Percentiles rank a stretch among this genome's conserved stretches.
phyloP scores from a whole-genome alignment of 768 basidiomycete species.

The Botryobasidium botryosum region DNA sequence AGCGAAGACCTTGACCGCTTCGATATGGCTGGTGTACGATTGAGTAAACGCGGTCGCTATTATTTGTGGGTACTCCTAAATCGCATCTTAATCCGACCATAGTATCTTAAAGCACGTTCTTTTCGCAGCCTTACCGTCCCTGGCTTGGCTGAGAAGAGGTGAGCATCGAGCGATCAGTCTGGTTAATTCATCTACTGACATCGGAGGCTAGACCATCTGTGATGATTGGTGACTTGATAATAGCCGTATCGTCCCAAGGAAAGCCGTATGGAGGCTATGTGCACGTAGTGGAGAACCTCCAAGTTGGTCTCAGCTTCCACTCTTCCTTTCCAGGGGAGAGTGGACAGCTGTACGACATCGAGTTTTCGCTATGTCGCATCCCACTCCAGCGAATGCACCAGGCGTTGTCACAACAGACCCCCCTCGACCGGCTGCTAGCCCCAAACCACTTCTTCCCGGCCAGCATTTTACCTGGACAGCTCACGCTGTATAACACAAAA shows the following conservation, averaged over 20 bases:
- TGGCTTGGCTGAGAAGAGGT: slow-evolving; percentile 41
- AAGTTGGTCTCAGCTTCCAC: slow-evolving; percentile 35
- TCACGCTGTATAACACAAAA: not conserved
- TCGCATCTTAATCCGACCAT: not conserved
- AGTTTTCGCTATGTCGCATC: slow-evolving; percentile 37
- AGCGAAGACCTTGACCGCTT: slow-evolving; percentile 20
- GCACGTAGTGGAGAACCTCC: slow-evolving; percentile 30
- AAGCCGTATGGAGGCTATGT: slow-evolving; percentile 46
- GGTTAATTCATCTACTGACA: no score
- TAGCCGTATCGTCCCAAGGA: slow-evolving; percentile 27
- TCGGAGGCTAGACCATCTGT: slow-evolving; percentile 39
- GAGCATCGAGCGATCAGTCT: no score
- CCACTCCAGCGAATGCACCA: slow-evolving; percentile 42
- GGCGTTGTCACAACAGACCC: slow-evolving; percentile 31
- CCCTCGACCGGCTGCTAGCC: slow-evolving; percentile 33
- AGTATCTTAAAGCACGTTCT: no score
- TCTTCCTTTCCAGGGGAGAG: slow-evolving; percentile 25
- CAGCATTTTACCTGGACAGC: slow-evolving; percentile 1
- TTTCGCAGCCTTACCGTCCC: slow-evolving; percentile 25
- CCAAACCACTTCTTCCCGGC: slow-evolving; percentile 19
- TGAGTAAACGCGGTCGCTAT: slow-evolving; percentile 2
- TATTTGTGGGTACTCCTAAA: slow-evolving; percentile 10
- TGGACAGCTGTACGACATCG: slow-evolving; percentile 29
- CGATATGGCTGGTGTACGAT: slow-evolving; percentile 14
- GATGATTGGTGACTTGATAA: slow-evolving; percentile 29